Percentiles rank a stretch among this genome's conserved stretches.
These are phyloP conservation scores for Fagopyrum esculentum DNA, from an alignment of 148 eudicot genomes.

Conservation along the genomic window DNA sequence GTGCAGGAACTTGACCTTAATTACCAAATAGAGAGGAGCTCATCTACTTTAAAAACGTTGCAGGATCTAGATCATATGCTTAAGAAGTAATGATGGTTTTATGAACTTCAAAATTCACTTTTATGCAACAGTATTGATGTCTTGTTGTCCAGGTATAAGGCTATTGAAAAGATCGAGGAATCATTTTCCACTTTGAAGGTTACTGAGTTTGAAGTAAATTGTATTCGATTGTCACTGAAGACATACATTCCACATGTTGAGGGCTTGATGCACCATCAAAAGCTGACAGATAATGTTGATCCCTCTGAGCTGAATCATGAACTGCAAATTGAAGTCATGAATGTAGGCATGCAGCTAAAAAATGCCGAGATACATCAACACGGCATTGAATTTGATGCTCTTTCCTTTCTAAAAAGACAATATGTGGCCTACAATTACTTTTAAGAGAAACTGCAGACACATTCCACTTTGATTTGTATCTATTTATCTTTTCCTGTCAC, in stretches of 20 bases:
- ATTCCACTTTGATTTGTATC: background rate
- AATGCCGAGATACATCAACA: slow-evolving; percentile 47
- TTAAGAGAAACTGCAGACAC: background rate
- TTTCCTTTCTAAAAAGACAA: background rate
- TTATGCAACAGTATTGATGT: slow-evolving; percentile 9
- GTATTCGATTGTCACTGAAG: slow-evolving; percentile 55
- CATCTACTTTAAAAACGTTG: slow-evolving; percentile 47
- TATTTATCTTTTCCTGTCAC: background rate
- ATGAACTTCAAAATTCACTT: background rate
- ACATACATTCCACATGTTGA: slow-evolving; percentile 69
- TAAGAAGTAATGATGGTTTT: slow-evolving; percentile 39
- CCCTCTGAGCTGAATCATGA: slow-evolving; percentile 67
- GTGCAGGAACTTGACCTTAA: slow-evolving; percentile 53
- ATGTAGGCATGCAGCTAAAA: slow-evolving; percentile 58
- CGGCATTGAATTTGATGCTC: background rate
- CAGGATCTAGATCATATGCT: slow-evolving; percentile 53
- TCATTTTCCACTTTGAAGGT: slow-evolving; percentile 69
- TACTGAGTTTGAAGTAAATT: slow-evolving; percentile 51
- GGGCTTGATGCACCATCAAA: slow-evolving; percentile 33
- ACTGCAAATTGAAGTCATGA: slow-evolving; percentile 50
- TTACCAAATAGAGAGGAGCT: slow-evolving; percentile 57
- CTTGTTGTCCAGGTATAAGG: slow-evolving; percentile 48
- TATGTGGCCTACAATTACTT: background rate
- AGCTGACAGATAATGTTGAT: slow-evolving; percentile 31
- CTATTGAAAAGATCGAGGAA: slow-evolving; percentile 55